Evolutionary conservation across 208 protist species (phyloP).

Genomic region (Trypanosoma avium): DNA sequence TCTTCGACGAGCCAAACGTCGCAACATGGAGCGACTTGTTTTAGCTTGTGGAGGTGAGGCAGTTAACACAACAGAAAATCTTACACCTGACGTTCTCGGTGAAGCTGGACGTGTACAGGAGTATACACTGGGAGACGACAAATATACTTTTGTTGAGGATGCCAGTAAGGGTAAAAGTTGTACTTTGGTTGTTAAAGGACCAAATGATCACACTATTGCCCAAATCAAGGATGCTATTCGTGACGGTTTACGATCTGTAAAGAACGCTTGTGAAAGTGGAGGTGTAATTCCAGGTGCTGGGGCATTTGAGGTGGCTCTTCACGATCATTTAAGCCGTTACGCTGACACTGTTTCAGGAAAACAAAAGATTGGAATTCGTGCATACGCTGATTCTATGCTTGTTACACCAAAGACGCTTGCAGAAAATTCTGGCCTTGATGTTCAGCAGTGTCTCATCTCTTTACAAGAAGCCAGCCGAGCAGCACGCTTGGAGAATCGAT

Average conservation of each 20-base stretch:
- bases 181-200: slow-evolving; percentile 99
- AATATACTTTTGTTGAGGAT: slow-evolving; percentile 99
- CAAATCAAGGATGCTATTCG: slow-evolving; percentile 99
- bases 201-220: slow-evolving; percentile 98
- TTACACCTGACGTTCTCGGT: slow-evolving; percentile 94
- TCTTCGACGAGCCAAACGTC: slow-evolving; percentile 98
- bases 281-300: slow-evolving; percentile 97
- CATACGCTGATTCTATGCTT: slow-evolving; percentile 98
- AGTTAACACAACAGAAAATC: slow-evolving; percentile 98
- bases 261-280: slow-evolving; percentile 97
- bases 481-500: slow-evolving; percentile 68
- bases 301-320: slow-evolving; percentile 97
- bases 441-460: slow-evolving; percentile 96
- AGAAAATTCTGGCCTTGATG: slow-evolving; percentile 98
- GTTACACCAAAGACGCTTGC: slow-evolving; percentile 99
- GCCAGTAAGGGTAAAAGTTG: slow-evolving; percentile 96
- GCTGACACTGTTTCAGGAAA: slow-evolving; percentile 81
- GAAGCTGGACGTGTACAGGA: slow-evolving; percentile 98
- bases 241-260: slow-evolving; percentile 99
- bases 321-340: slow-evolving; percentile 93
- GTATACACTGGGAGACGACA: slow-evolving; percentile 98
- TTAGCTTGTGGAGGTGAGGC: slow-evolving; percentile 97
- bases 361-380: slow-evolving; percentile 97
- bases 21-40: slow-evolving; percentile 99
- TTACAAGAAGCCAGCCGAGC: slow-evolving; percentile 91